Evolutionary conservation across 108 stramenopile genomes (phyloP).

Genomic region (Mediolabrus comicus): DNA sequence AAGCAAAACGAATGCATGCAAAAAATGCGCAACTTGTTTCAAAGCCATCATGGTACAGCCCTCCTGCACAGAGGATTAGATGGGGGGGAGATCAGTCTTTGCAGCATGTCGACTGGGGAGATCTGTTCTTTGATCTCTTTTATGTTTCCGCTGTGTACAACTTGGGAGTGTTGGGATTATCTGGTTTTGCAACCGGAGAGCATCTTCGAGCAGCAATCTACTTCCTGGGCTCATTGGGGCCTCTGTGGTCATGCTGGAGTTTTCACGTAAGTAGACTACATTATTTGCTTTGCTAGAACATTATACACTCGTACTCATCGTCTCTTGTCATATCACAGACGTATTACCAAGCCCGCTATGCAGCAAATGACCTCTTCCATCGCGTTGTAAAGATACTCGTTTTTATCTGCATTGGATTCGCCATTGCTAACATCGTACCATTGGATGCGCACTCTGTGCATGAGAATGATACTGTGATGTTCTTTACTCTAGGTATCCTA

Average conservation of each 20-base stretch:
- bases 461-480: neutral
- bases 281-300: too few relatives aligned
- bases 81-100: slow-evolving; percentile 48
- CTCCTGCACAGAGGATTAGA: slow-evolving; percentile 43
- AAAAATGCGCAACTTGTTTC: neutral
- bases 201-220: too few relatives aligned
- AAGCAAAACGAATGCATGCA: too few relatives aligned
- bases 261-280: too few relatives aligned
- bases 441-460: slow-evolving; percentile 2
- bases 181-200: neutral
- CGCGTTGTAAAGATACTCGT: slow-evolving; percentile 8
- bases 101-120: slow-evolving; percentile 64
- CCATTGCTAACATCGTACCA: slow-evolving; percentile 12
- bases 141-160: slow-evolving; percentile 65
- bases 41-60: slow-evolving; percentile 22
- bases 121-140: slow-evolving; percentile 66
- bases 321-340: neutral
- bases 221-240: slow-evolving; percentile 37
- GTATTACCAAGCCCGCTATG: slow-evolving; percentile 4
- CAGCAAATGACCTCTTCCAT: slow-evolving; percentile 11
- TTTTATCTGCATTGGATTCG: slow-evolving; percentile 3
- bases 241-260: too few relatives aligned
- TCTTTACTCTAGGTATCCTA: slow-evolving; percentile 2
- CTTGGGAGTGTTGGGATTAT: slow-evolving; percentile 9
- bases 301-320: neutral